A percentile compares a stretch with the other conserved stretches of the same genome.
Conservation (phyloP, 2,329 filamentous ascomycete genomes). For the Hymenoscyphus fraxineus region DNA sequence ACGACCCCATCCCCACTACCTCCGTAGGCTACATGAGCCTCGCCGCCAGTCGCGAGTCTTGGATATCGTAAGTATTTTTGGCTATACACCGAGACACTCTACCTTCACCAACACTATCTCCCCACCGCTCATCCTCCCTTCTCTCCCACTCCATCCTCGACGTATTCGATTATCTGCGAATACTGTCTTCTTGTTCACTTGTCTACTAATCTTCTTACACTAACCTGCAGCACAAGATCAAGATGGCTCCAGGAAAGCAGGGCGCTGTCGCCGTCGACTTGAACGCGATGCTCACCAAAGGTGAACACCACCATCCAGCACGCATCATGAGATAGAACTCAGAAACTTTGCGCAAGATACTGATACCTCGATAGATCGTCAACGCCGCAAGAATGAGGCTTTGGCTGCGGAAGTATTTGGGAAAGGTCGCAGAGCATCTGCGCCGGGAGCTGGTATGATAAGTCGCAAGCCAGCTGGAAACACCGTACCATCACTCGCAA, state of each 20-base stretch:
- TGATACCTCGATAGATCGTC: constrained; percentile 41
- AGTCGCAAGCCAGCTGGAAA: constrained; percentile 42
- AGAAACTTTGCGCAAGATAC: constrained; percentile 2
- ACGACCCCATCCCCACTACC: too few species aligned
- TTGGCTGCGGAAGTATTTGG: constrained; percentile 72
- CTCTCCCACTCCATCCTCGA: background rate
- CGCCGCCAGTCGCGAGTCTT: background rate
- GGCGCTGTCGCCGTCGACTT: constrained; percentile 32
- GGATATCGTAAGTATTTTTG: background rate
- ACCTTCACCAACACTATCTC: background rate
- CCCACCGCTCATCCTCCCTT: background rate
- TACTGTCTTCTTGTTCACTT: background rate
- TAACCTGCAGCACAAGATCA: constrained; percentile 25
- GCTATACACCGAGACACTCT: background rate
- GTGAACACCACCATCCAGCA: constrained; percentile 18
- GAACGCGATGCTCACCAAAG: constrained; percentile 33
- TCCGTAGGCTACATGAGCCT: too few species aligned
- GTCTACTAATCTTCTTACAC: constrained; percentile 18
- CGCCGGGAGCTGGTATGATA: constrained; percentile 43
- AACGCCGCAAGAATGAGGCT: constrained; percentile 66
- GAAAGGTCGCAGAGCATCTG: constrained; percentile 54
- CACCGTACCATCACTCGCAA: constrained; percentile 56
- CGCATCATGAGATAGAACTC: background rate
- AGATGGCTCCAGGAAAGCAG: constrained; percentile 29
- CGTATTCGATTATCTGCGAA: background rate